These are phyloP conservation scores for Balamuthia mandrillaris DNA, from an alignment of 208 protist genomes.

Conservation along the genomic window DNA sequence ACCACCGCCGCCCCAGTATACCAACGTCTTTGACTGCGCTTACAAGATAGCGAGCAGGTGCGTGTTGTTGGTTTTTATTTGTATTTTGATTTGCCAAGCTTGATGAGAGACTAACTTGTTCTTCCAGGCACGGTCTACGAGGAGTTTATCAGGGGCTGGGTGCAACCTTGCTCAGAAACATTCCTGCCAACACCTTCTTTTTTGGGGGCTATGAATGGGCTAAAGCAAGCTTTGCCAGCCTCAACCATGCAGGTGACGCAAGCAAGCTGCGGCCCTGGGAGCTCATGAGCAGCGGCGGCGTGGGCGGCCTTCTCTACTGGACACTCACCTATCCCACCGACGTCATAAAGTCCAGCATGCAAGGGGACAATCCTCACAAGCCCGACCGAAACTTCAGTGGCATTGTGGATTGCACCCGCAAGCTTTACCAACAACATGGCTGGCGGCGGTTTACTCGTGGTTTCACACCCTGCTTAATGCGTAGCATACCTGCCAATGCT, in stretches of 20 bases:
- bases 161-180: constrained; percentile 8
- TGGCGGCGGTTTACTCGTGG: not conserved
- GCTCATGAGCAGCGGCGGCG: not conserved
- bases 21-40: too few relatives aligned
- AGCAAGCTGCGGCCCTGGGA: not conserved
- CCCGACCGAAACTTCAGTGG: not conserved
- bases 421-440: not conserved
- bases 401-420: not conserved
- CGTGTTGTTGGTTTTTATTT: too few relatives aligned
- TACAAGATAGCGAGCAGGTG: too few relatives aligned
- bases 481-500: not conserved
- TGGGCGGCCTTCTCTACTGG: constrained; percentile 4
- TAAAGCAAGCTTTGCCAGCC: not conserved
- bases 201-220: constrained; percentile 19
- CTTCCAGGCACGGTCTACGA: not conserved
- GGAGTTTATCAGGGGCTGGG: not conserved
- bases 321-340: not conserved
- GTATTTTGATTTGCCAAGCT: too few relatives aligned
- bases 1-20: too few relatives aligned
- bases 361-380: not conserved
- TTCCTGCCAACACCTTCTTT: not conserved
- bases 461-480: constrained; percentile 4
- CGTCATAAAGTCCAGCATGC: constrained; percentile 34
- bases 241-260: not conserved
- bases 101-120: too few relatives aligned